phyloP scores from a whole-genome alignment of 169 alveolate genomes.

The Ichthyophthirius multifiliis region DNA sequence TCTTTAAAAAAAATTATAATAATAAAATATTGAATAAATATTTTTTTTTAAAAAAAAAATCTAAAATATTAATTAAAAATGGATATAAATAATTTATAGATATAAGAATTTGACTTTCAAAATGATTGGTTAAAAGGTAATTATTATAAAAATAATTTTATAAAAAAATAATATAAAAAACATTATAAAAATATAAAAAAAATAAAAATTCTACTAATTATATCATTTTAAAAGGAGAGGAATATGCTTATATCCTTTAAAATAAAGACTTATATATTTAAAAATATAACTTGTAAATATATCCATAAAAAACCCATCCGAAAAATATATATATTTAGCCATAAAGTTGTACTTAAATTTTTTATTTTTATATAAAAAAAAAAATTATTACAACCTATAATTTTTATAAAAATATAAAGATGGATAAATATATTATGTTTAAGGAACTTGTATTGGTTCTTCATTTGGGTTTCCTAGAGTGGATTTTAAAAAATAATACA shows the following conservation, averaged over 20 bases:
- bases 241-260: conserved; percentile 50
- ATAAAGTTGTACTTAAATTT: too few species aligned
- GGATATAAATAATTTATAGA: too few species aligned
- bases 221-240: conserved; percentile 44
- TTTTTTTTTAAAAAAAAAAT: too few species aligned
- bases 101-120: conserved; percentile 46
- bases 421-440: conserved; percentile 57
- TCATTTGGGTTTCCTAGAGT: conserved; percentile 70
- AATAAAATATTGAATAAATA: too few species aligned
- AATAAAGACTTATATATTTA: conserved; percentile 36
- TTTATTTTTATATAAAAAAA: not conserved
- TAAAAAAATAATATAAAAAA: not conserved
- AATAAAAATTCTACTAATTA: not conserved
- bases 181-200: not conserved
- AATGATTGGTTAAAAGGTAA: conserved; percentile 59
- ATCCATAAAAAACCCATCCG: conserved; percentile 50
- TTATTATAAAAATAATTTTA: not conserved
- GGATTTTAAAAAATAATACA: conserved; percentile 41
- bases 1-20: too few species aligned
- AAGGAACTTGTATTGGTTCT: conserved; percentile 56
- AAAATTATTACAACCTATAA: not conserved
- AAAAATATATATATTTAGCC: conserved; percentile 49
- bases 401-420: not conserved
- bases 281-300: conserved; percentile 19
- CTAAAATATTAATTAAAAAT: too few species aligned